Base-by-base conservation (phyloP, 2,329 filamentous ascomycete genomes). In the Trichoderma cornu-damae region DNA sequence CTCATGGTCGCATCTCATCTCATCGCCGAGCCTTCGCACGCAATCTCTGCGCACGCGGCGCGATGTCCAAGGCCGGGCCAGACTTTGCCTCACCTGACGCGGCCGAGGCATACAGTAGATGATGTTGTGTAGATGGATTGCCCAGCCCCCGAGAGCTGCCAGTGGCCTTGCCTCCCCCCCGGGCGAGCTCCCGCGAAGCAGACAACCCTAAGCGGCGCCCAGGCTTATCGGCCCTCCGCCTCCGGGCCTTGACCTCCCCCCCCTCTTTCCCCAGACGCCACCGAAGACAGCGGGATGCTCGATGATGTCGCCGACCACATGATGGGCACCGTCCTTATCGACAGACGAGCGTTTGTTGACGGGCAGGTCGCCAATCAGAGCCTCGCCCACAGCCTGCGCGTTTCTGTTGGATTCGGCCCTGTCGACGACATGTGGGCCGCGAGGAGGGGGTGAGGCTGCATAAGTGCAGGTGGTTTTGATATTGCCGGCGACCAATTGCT, bases 321-420 rank as follows among this genome's bases (percentile, higher is more conserved):
- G 34, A 37, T 46, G 32, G 26, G 4, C 22, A n/a, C n/a, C n/a
- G n/a, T n/a, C n/a, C n/a, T n/a, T n/a, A n/a, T n/a, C n/a, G n/a
- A n/a, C n/a, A 3, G 12, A 47, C 24, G 30, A 55, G 51, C 42
- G 22, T 38, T 43, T 55, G 51, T 54, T 55, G 51, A 55, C 51
- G 47, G 51, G 32, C 30, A 12, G 8, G 22, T 38, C 32, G 11
- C 51, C 51, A 55, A 55, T 55, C 51, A 55, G 24, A n/a, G 12
- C 22, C 11, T 8, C 40, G 42, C 42, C 51, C 42, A 47, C 51
- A 37, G n/a, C 32, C 9, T 51, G 51, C 11, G 22, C 38, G 51
- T 55, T 55, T 11, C 51, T n/a, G 47, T 55, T 37, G 51, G 22
- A 55, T 47, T 55, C 51, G 51, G 51, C 22, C 51, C 42, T 55